A percentile compares a stretch with the other conserved stretches of the same genome.
Evolutionary conservation across 805 yeast genomes (phyloP).

Genomic region (Torulaspora indica): DNA sequence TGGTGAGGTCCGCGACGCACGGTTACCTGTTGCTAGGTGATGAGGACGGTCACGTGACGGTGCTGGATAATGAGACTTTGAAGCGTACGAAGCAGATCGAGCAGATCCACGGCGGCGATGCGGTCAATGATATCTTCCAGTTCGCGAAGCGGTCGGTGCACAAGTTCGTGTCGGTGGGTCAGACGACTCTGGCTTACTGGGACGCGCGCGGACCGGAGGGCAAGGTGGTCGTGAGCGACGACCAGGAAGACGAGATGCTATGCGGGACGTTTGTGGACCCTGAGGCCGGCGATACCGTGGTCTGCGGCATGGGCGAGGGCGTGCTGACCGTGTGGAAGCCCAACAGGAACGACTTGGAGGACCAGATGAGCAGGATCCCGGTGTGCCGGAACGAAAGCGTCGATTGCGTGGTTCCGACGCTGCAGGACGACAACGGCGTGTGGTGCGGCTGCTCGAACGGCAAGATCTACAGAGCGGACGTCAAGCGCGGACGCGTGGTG

Average conservation of each 20-base stretch:
- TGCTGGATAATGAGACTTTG: conserved; percentile 56
- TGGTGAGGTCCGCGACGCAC: conserved; percentile 36
- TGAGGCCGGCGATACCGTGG: conserved; percentile 55
- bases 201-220: conserved; percentile 58
- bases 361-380: conserved; percentile 74
- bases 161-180: conserved; percentile 74
- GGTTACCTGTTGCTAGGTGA: conserved; percentile 51
- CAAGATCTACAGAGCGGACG: conserved; percentile 59
- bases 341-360: conserved; percentile 59
- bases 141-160: conserved; percentile 64
- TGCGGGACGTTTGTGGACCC: conserved; percentile 66
- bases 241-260: conserved; percentile 90
- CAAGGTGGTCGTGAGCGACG: conserved; percentile 62
- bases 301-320: conserved; percentile 91
- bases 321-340: conserved; percentile 82
- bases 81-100: conserved; percentile 46
- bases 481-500: conserved; percentile 55
- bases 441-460: conserved; percentile 86
- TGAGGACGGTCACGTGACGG: conserved; percentile 65
- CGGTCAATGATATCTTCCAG: conserved; percentile 68
- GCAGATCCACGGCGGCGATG: conserved; percentile 64
- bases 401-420: conserved; percentile 57
- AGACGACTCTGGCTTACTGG: conserved; percentile 72
- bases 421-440: conserved; percentile 46
- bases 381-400: conserved; percentile 66